These are phyloP conservation scores for Aspergillus aculeatus DNA, from an alignment of 2,329 filamentous ascomycete genomes.

Conservation along the genomic window DNA sequence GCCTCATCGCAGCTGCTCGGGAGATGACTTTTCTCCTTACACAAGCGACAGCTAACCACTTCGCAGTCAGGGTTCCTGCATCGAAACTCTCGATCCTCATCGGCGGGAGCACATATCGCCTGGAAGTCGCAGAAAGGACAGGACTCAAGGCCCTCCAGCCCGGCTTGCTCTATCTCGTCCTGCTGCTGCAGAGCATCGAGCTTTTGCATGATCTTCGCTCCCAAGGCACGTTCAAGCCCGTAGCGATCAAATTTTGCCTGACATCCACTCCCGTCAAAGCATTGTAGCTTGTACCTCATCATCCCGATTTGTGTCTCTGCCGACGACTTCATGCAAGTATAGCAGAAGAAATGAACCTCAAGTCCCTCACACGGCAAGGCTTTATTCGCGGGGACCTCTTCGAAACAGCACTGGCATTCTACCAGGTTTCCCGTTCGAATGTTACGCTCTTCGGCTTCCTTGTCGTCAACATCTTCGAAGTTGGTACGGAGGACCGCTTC, in stretches of 20 bases:
- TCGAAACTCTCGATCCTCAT: conserved; percentile 69
- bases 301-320: conserved; percentile 69
- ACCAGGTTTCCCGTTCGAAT: conserved; percentile 53
- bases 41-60: conserved; percentile 66
- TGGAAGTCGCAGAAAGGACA: conserved; percentile 84
- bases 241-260: conserved; percentile 57
- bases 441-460: conserved; percentile 37
- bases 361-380: conserved; percentile 67
- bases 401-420: conserved; percentile 74
- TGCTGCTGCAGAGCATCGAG: conserved; percentile 72
- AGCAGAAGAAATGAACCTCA: conserved; percentile 66
- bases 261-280: conserved; percentile 70
- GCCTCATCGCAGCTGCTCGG: conserved; percentile 70
- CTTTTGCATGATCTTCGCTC: conserved; percentile 57
- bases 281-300: conserved; percentile 65
- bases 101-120: conserved; percentile 66
- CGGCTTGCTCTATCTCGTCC: conserved; percentile 65
- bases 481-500: conserved; percentile 18
- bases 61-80: conserved; percentile 67
- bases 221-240: conserved; percentile 59
- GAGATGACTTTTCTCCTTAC: conserved; percentile 67
- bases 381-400: conserved; percentile 63
- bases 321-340: conserved; percentile 61
- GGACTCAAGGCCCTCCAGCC: conserved; percentile 67
- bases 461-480: conserved; percentile 21